phyloP scores from a whole-genome alignment of 1,284 basidiomycete genomes.

The Athelia sp. region DNA sequence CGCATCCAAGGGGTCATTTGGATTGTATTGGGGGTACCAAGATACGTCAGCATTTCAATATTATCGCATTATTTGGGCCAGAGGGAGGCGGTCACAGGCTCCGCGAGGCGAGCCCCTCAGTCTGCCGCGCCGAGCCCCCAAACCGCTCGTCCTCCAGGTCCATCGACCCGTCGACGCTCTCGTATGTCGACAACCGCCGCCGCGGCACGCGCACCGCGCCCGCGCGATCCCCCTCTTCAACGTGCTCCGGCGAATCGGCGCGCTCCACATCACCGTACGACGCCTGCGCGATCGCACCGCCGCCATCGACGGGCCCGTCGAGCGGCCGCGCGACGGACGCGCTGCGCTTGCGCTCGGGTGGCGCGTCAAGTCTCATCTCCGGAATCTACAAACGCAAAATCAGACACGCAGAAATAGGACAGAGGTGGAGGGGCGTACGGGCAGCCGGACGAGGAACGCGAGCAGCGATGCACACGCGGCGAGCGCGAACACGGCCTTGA shows the following conservation, averaged over 20 bases:
- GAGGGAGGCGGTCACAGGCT: too few species aligned
- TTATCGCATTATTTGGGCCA: too few species aligned
- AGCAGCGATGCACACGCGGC: constrained; percentile 61
- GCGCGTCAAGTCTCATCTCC: constrained; percentile 47
- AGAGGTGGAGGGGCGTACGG: constrained; percentile 36
- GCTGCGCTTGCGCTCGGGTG: constrained; percentile 6
- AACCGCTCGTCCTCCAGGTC: constrained; percentile 36
- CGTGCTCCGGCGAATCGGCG: background rate
- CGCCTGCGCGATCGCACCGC: background rate
- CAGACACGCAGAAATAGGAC: background rate
- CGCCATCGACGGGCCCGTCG: constrained; percentile 8
- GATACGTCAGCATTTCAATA: too few species aligned
- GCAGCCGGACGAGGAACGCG: constrained; percentile 60
- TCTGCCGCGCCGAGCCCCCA: constrained; percentile 30
- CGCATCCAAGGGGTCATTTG: too few species aligned
- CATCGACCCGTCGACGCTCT: constrained; percentile 36
- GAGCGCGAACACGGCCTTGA: constrained; percentile 71
- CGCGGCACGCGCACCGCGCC: constrained; percentile 3
- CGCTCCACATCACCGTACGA: background rate
- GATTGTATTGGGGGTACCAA: too few species aligned
- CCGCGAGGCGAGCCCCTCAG: too few species aligned
- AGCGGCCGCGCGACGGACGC: constrained; percentile 10
- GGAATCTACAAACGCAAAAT: constrained; percentile 43
- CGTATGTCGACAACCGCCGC: constrained; percentile 38
- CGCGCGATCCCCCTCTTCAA: constrained; percentile 18